Conservation (phyloP, 1,139 yeast genomes). For the Barnettozyma hawaiiensis region DNA sequence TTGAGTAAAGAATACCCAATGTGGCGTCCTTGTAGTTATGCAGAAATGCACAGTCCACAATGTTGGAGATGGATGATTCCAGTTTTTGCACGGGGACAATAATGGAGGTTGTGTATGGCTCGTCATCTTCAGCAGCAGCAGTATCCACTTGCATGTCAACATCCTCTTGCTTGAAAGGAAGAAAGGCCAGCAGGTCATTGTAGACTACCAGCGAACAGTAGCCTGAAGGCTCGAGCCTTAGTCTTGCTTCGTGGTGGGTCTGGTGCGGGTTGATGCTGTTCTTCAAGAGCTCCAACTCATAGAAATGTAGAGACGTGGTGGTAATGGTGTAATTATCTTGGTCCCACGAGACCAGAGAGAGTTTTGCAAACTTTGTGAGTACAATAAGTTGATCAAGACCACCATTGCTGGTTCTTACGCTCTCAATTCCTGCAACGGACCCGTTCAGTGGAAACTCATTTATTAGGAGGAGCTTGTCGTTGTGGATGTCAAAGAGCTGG, state of each 20-base stretch:
- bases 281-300: constrained; percentile 51
- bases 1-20: constrained; percentile 59
- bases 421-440: constrained; percentile 51
- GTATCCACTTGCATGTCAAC: constrained; percentile 20
- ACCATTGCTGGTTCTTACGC: constrained; percentile 42
- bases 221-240: constrained; percentile 62
- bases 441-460: constrained; percentile 74
- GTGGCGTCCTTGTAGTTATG: constrained; percentile 76
- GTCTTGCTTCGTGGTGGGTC: constrained; percentile 37
- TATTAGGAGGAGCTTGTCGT: constrained; percentile 45
- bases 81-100: constrained; percentile 55
- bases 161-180: constrained; percentile 52
- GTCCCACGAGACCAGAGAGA: constrained; percentile 76
- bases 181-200: constrained; percentile 66
- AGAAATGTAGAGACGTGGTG: constrained; percentile 80
- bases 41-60: constrained; percentile 62
- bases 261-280: constrained; percentile 45
- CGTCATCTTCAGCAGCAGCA: constrained; percentile 3
- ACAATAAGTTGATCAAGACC: constrained; percentile 56
- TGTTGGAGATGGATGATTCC: constrained; percentile 50
- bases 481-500: constrained; percentile 52
- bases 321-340: constrained; percentile 42
- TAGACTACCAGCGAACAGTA: constrained; percentile 61
- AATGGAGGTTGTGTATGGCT: constrained; percentile 25
- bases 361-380: constrained; percentile 69